phyloP scores from a whole-genome alignment of 768 basidiomycete genomes.

The Peribolospora baueri region DNA sequence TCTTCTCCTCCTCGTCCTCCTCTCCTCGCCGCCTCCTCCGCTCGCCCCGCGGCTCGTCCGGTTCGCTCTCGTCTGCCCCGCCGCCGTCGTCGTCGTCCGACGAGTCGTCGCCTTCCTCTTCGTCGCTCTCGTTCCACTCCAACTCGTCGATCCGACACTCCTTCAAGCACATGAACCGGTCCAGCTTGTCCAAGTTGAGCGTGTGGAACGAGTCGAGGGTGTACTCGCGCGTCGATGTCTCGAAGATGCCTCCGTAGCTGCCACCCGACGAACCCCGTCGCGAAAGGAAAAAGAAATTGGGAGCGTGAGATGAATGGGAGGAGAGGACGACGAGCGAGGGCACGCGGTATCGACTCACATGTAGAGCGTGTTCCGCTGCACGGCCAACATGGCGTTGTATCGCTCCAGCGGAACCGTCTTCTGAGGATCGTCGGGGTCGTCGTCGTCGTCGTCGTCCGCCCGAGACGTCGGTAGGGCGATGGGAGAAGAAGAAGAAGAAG shows the following conservation, averaged over 20 bases:
- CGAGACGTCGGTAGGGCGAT: too few relatives aligned
- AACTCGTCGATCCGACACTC: slow-evolving; percentile 33
- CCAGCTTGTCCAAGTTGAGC: slow-evolving; percentile 61
- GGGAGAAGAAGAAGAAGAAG: too few relatives aligned
- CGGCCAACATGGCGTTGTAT: slow-evolving; percentile 73
- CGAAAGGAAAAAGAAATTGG: background rate
- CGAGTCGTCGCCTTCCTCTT: slow-evolving; percentile 29
- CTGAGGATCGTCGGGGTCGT: slow-evolving; percentile 41
- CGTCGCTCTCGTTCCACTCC: slow-evolving; percentile 22
- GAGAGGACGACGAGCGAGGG: background rate
- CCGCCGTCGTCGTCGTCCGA: slow-evolving; percentile 9
- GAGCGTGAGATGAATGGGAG: background rate
- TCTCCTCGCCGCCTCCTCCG: background rate
- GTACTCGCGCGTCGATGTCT: slow-evolving; percentile 56
- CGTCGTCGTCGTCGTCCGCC: slow-evolving; percentile 14
- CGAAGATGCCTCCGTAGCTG: slow-evolving; percentile 69
- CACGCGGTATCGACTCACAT: slow-evolving; percentile 30
- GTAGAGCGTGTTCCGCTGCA: slow-evolving; percentile 60
- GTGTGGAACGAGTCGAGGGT: slow-evolving; percentile 72
- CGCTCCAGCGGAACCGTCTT: slow-evolving; percentile 40
- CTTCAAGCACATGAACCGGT: slow-evolving; percentile 47
- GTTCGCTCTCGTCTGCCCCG: slow-evolving; percentile 9
- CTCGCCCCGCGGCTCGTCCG: slow-evolving; percentile 6
- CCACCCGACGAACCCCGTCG: slow-evolving; percentile 12
- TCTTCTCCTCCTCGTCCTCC: slow-evolving; percentile 16